Base-by-base conservation (phyloP, 306 rosid species). In the Glycine tomentella region DNA sequence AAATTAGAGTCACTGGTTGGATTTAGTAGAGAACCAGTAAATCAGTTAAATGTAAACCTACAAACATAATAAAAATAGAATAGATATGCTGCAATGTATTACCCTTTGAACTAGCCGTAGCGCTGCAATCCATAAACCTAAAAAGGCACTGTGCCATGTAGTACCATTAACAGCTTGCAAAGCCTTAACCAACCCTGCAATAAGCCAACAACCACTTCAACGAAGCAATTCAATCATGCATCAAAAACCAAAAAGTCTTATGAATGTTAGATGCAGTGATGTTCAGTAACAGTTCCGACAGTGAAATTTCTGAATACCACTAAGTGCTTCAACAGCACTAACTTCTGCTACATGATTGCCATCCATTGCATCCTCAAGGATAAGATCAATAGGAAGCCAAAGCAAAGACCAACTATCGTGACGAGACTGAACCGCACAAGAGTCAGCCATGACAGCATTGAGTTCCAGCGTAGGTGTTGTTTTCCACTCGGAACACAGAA, bases 301-400 rank as follows among this genome's bases (percentile, higher is more conserved):
- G 4, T 66, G 48, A 75, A 65, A 34, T 42, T 62, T 69, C 73
- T 6, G 10, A 17, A 63, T 10, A 65, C 79, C 76, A 3, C 81
- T 52, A 80, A 83, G 83, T 45, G 80, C 84, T 85, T 93, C 96
- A 82, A 95, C 88, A 59, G 93, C 92, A 87, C 98, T 90, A 40
- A 87, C 85, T 71, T 97, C 90, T 7, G 89, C 89, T 8, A 93
- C 97, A 79, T 93, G 92, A 86, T 93, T 90, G 16, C 94, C 93
- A 85, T 91, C 94, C 98, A 93, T 90, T 80, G 97, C 97, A 89
- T 95, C 99, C 91, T 95, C 99, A 13, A 95, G 86, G 63, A 89
- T 87, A 46, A 95, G 92, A 84, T 95, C 99, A 74, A 95, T 96
- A 25, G 98, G 99, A 90, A 95, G 90, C 98, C 99, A 95, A 75